phyloP scores from a whole-genome alignment of 2,329 filamentous ascomycete species.

The Trichoderma guizhouense region DNA sequence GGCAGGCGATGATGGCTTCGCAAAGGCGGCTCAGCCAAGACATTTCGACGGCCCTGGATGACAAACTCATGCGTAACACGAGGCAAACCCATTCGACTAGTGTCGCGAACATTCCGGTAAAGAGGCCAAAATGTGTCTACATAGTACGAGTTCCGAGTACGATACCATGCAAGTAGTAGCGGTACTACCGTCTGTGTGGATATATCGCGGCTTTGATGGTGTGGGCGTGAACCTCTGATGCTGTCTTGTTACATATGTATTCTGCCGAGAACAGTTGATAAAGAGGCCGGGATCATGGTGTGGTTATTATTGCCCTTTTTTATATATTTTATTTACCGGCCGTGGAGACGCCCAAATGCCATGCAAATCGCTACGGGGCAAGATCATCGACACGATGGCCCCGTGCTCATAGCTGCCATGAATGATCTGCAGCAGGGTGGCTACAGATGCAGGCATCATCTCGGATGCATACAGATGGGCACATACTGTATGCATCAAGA shows the following conservation, averaged over 20 bases:
- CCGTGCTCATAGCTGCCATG: constrained; percentile 14
- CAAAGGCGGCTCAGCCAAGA: constrained; percentile 5
- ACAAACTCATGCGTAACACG: constrained; percentile 7
- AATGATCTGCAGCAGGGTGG: constrained; percentile 19
- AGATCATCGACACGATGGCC: constrained; percentile 8
- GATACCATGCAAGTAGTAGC: neutral
- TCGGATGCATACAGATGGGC: neutral
- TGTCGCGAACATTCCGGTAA: constrained; percentile 1
- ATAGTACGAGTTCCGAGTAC: neutral
- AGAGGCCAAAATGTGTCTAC: neutral
- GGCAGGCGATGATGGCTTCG: neutral
- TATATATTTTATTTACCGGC: neutral
- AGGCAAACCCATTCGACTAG: constrained; percentile 9
- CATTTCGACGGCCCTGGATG: constrained; percentile 6
- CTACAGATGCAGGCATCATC: constrained; percentile 11
- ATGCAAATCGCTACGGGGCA: neutral
- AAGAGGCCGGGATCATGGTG: neutral
- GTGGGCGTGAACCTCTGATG: neutral
- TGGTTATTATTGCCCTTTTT: neutral
- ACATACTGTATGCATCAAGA: constrained; percentile 1
- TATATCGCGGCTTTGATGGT: neutral
- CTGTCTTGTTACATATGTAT: neutral
- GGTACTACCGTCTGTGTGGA: neutral
- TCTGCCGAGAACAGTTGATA: neutral
- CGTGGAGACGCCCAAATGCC: neutral